These are phyloP conservation scores for Pyronema omphalodes DNA, from an alignment of 495 filamentous ascomycete species.

Conservation along the genomic window DNA sequence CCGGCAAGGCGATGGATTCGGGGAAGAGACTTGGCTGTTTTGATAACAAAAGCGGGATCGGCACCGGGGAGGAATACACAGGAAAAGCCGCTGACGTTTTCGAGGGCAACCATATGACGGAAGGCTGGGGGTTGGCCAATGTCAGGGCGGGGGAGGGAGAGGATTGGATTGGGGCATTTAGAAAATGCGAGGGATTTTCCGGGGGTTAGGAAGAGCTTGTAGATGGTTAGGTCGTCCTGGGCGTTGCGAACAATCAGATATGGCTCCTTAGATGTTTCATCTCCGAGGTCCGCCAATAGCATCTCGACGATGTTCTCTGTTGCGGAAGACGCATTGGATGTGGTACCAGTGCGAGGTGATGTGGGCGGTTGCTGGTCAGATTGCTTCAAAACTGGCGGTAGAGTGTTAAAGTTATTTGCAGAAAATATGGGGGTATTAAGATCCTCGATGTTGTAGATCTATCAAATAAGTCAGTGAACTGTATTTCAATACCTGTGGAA, in stretches of 20 bases:
- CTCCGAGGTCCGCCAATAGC: conserved; percentile 67
- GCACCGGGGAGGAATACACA: conserved; percentile 63
- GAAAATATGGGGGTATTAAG: conserved; percentile 41
- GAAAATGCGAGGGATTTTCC: conserved; percentile 44
- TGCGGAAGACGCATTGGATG: conserved; percentile 2
- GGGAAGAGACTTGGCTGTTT: conserved; percentile 53
- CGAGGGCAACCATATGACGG: conserved; percentile 40
- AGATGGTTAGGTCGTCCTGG: conserved; percentile 69
- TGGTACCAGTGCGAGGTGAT: conserved; percentile 33
- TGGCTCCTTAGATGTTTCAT: conserved; percentile 45
- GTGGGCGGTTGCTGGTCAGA: background rate
- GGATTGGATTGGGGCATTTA: conserved; percentile 47
- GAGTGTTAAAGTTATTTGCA: conserved; percentile 53
- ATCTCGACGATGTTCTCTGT: conserved; percentile 54
- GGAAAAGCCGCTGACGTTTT: conserved; percentile 54
- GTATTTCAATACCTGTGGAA: no score
- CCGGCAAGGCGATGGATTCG: conserved; percentile 53
- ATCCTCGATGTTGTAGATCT: conserved; percentile 48
- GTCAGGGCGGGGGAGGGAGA: conserved; percentile 30
- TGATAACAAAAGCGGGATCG: conserved; percentile 62
- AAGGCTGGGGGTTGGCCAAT: conserved; percentile 27
- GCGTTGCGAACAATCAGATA: conserved; percentile 66
- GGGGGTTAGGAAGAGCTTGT: conserved; percentile 49
- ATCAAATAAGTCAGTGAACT: background rate
- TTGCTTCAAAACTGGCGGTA: conserved; percentile 54